Base-by-base conservation (phyloP, 805 yeast genomes). In the Ogataea thermomethanolica region DNA sequence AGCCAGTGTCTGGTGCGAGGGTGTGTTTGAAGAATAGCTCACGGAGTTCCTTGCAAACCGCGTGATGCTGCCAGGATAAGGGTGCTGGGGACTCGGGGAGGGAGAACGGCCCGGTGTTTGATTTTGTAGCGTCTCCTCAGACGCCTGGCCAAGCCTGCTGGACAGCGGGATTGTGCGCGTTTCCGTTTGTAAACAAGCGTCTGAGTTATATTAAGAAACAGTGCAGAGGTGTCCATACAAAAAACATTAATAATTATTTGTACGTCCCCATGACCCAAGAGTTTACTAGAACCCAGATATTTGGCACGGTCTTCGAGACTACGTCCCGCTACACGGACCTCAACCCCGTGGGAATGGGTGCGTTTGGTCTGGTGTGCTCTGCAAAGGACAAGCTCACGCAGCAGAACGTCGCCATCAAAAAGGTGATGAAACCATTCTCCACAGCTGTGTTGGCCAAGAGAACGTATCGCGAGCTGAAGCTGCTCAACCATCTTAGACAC, bases 281-380 rank as follows among this genome's bases (percentile, higher is more conserved):
- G 48, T 59, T 58, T 28, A 71, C 75, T 20, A 76, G 96, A 67
- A 87, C 95, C 7, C 95, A 90, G 62, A 90, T 90, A 46, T 90
- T 90, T 57, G 96, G 96, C 36, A 90, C 98, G 2, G 91, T 90
- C 32, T 90, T 90, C 60, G 97, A 90, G 64, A 87, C 89, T 49
- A 90, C 97, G 29, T 81, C 78, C 55, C 69, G 96, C 50, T 93
- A 93, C 67, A 77, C 86, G 4, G 96, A 91, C 58, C 73, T 93
- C 46, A 91, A 89, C 58, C 99, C 99, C 2, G 96, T 93, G 36
- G 99, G 99, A 0, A 93, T 93, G 99, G 99, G 99, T 20, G 99
- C 99, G 7, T 93, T 93, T 61, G 99, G 99, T 5, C 74, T 93
- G 13, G 99, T 93, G 28, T 93, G 99, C 50, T 88, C 96, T 7